Base-by-base conservation (phyloP, 352 stramenopile species). In the Pythium phragmiticola region DNA sequence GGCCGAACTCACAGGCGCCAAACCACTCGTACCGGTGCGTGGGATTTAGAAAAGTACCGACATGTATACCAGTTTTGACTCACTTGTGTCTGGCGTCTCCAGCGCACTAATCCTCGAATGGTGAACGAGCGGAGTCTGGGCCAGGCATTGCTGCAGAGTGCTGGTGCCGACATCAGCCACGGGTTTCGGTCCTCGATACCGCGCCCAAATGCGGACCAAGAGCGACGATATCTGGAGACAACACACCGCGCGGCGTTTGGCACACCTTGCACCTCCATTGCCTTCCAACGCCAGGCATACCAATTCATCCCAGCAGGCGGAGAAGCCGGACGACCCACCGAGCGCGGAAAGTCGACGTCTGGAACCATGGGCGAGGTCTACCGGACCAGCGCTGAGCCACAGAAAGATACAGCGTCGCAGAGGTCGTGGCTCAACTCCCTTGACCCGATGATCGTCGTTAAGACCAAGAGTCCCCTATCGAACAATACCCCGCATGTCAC, bases 391-490 rank as follows among this genome's bases (percentile, higher is more conserved):
- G 30, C 51, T 0, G 85, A 94, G 19, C 85, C 85, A 6, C 80
- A 94, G 53, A 63, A 71, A 55, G 85, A 94, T 61, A 92, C 85
- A 0, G 69, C 76, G 0, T 80, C 85, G 16, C 85, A 94, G 51
- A 73, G 85, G 33, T 82, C 85, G 37, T 94, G 83, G 83, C 68
- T 91, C 71, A 92, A 92, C 58, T 88, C 80, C 5, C 79, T 69
- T 16, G 80, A 92, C 39, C 82, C 83, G 1, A 89, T 90, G 78
- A 80, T 92, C 28, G 43, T 46, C 3, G 67, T 66, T 8, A 82
- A 75, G 13, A 45, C 43, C 4, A 46, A 74, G 28, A 48, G 56
- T 60, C n/a, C 19, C 19, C 16, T 34, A 66, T 62, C 41, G 3
- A 57, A 55, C 4, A 57, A 43, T 9, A 14, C 33, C n/a, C 3